Evolutionary conservation across 139 green algal genomes (phyloP).

Genomic region (Coelastrella sp.): DNA sequence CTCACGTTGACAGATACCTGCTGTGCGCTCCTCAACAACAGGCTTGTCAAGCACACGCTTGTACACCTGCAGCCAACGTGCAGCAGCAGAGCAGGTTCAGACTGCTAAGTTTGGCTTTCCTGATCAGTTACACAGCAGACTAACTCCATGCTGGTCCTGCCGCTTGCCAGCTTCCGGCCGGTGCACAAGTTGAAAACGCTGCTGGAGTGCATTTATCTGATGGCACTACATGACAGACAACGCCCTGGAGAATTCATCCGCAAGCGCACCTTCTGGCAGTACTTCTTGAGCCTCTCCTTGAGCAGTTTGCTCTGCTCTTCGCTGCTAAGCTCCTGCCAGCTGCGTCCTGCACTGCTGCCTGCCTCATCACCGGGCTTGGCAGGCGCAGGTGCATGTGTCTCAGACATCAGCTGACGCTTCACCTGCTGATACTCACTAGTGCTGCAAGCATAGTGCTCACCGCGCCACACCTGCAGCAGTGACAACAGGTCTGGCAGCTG

Average conservation of each 20-base stretch:
- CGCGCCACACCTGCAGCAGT: constrained; percentile 89
- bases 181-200: no score
- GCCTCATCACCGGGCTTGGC: neutral
- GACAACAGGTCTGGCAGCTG: no score
- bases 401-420: constrained; percentile 88
- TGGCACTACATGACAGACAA: no score
- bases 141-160: no score
- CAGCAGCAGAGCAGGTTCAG: neutral
- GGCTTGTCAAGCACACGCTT: constrained; percentile 97
- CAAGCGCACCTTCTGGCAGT: constrained; percentile 89
- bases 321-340: constrained; percentile 72
- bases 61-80: constrained; percentile 88
- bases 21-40: constrained; percentile 80
- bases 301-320: constrained; percentile 77
- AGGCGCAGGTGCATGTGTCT: constrained; percentile 61
- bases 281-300: constrained; percentile 95
- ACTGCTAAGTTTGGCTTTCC: no score
- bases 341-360: constrained; percentile 24
- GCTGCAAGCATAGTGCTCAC: constrained; percentile 87
- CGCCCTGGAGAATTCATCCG: neutral
- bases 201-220: no score
- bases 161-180: no score
- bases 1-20: constrained; percentile 95
- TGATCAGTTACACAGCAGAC: no score
- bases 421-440: constrained; percentile 82